phyloP scores from a whole-genome alignment of 1,284 basidiomycete genomes.

The Spongiforma sp. region DNA sequence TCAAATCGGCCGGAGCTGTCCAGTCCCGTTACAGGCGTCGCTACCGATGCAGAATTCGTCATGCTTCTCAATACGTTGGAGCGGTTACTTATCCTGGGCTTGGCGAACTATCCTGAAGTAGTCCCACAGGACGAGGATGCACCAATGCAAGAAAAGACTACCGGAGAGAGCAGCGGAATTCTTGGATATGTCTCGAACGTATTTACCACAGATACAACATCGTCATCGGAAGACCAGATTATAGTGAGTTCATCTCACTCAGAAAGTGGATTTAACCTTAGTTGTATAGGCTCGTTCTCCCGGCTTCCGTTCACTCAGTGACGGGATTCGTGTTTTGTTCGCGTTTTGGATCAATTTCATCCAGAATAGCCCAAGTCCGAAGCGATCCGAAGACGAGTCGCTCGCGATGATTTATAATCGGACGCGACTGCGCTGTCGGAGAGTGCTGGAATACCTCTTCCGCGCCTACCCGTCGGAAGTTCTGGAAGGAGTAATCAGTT shows the following conservation, averaged over 20 bases:
- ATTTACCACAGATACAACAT: slow-evolving; percentile 65
- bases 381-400: slow-evolving; percentile 67
- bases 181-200: slow-evolving; percentile 84
- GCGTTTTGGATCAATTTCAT: slow-evolving; percentile 69
- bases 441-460: slow-evolving; percentile 88
- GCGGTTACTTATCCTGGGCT: slow-evolving; percentile 71
- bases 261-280: slow-evolving; percentile 8
- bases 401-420: slow-evolving; percentile 68
- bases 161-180: slow-evolving; percentile 64
- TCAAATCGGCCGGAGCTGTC: slow-evolving; percentile 45
- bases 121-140: slow-evolving; percentile 63
- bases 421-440: slow-evolving; percentile 69
- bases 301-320: slow-evolving; percentile 73
- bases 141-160: slow-evolving; percentile 54
- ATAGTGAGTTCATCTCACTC: slow-evolving; percentile 47
- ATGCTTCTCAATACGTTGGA: slow-evolving; percentile 87
- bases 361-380: slow-evolving; percentile 50
- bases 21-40: slow-evolving; percentile 48
- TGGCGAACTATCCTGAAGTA: slow-evolving; percentile 55
- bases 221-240: slow-evolving; percentile 57
- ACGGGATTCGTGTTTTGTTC: slow-evolving; percentile 73
- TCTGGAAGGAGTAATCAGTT: slow-evolving; percentile 80
- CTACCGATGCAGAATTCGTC: slow-evolving; percentile 84
- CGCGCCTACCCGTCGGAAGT: slow-evolving; percentile 81
- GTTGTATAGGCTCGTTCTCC: slow-evolving; percentile 62